These are phyloP conservation scores for Gentiana macrophylla DNA, from an alignment of 257 asterid genomes.

Conservation along the genomic window DNA sequence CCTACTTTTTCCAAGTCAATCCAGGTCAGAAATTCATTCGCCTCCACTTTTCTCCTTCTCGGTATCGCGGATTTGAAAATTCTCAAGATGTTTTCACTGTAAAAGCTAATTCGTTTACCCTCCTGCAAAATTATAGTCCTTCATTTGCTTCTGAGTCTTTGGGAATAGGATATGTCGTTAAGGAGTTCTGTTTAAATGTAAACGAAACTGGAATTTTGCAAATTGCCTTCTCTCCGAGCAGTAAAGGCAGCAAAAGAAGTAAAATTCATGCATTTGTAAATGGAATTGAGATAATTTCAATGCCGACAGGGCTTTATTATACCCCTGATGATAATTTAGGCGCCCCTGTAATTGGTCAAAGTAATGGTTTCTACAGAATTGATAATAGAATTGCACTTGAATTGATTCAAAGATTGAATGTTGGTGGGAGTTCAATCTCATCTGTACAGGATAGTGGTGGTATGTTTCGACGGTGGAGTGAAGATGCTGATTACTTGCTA, in stretches of 20 bases:
- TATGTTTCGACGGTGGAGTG: conserved; percentile 14
- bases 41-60: conserved; percentile 17
- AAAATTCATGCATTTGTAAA: conserved; percentile 2
- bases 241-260: too few relatives aligned
- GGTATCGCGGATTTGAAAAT: conserved; percentile 9
- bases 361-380: not conserved
- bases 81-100: conserved; percentile 12
- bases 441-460: conserved; percentile 10
- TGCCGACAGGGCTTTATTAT: conserved; percentile 5
- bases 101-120: conserved; percentile 12
- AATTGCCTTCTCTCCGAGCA: conserved; percentile 26
- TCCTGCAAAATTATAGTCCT: conserved; percentile 9
- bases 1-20: conserved; percentile 6
- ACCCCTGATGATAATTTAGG: not conserved
- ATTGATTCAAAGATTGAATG: conserved; percentile 5
- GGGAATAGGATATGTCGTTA: conserved; percentile 14
- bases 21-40: conserved; percentile 19
- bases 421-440: conserved; percentile 7
- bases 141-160: conserved; percentile 9
- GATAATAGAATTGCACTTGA: conserved; percentile 12
- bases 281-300: conserved; percentile 13
- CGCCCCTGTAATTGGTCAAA: conserved; percentile 7
- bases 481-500: conserved; percentile 30
- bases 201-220: not conserved
- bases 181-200: conserved; percentile 1